These are phyloP conservation scores for Pichia paraexigua DNA, from an alignment of 805 yeast species.

Conservation along the genomic window DNA sequence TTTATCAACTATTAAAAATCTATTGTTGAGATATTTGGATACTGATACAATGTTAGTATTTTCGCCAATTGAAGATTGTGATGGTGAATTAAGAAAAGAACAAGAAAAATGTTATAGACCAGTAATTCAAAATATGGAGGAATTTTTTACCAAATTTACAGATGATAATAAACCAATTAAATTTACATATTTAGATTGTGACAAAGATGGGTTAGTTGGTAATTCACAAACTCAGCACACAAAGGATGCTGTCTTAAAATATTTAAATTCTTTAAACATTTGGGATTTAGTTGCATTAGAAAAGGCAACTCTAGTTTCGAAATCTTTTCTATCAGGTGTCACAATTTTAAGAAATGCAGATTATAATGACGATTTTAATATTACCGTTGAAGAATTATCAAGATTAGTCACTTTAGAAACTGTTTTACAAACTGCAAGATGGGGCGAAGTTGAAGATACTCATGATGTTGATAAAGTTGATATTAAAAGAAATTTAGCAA, in stretches of 20 bases:
- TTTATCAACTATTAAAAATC: conserved; percentile 46
- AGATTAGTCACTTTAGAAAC: conserved; percentile 75
- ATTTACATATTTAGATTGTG: conserved; percentile 67
- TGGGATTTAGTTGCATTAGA: conserved; percentile 88
- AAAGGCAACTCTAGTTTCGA: conserved; percentile 76
- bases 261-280: conserved; percentile 52
- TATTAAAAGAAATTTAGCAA: conserved; percentile 69
- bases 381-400: conserved; percentile 62
- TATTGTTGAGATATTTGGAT: conserved; percentile 75
- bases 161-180: conserved; percentile 26
- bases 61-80: conserved; percentile 73
- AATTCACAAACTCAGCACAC: conserved; percentile 60
- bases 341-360: conserved; percentile 45
- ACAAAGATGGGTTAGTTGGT: conserved; percentile 72
- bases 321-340: conserved; percentile 80
- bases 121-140: conserved; percentile 58
- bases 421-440: conserved; percentile 73
- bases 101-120: conserved; percentile 77
- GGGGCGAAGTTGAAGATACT: conserved; percentile 99
- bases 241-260: conserved; percentile 52
- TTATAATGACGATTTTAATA: conserved; percentile 23
- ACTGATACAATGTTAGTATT: conserved; percentile 90
- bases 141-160: conserved; percentile 40
- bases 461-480: conserved; percentile 97
- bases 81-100: conserved; percentile 69